These are phyloP conservation scores for Phytophthora pseudosyringae DNA, from an alignment of 352 stramenopile species.

Conservation along the genomic window DNA sequence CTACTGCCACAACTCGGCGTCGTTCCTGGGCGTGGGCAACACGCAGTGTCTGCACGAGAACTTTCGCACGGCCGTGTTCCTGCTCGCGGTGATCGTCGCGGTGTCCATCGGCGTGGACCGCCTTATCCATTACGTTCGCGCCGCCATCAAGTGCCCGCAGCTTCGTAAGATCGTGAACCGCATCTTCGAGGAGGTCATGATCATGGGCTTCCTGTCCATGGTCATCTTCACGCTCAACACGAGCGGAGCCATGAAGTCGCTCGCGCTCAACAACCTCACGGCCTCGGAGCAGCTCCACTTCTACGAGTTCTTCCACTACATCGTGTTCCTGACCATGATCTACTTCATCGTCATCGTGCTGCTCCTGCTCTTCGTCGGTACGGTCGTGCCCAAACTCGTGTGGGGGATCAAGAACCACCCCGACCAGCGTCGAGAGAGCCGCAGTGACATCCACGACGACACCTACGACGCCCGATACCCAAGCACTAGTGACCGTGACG, in stretches of 20 bases:
- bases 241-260: constrained; percentile 65
- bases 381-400: constrained; percentile 80
- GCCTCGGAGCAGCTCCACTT: constrained; percentile 78
- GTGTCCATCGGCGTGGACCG: constrained; percentile 74
- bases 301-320: constrained; percentile 92
- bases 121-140: constrained; percentile 55
- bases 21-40: constrained; percentile 87
- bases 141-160: constrained; percentile 75
- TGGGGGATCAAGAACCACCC: constrained; percentile 59
- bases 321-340: constrained; percentile 90
- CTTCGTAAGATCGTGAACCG: constrained; percentile 85
- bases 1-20: constrained; percentile 53
- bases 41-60: constrained; percentile 78
- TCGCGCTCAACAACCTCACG: constrained; percentile 57
- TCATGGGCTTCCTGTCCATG: constrained; percentile 90
- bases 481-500: constrained; percentile 31
- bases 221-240: constrained; percentile 90
- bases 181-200: constrained; percentile 90
- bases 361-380: constrained; percentile 83
- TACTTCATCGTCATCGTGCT: constrained; percentile 91
- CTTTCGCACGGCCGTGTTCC: constrained; percentile 72
- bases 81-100: constrained; percentile 78
- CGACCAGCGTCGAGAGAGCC: constrained; percentile 31
- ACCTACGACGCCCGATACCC: constrained; percentile 29
- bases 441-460: constrained; percentile 38